Conservation (phyloP, 169 alveolate genomes). For the Plasmodium inui region DNA sequence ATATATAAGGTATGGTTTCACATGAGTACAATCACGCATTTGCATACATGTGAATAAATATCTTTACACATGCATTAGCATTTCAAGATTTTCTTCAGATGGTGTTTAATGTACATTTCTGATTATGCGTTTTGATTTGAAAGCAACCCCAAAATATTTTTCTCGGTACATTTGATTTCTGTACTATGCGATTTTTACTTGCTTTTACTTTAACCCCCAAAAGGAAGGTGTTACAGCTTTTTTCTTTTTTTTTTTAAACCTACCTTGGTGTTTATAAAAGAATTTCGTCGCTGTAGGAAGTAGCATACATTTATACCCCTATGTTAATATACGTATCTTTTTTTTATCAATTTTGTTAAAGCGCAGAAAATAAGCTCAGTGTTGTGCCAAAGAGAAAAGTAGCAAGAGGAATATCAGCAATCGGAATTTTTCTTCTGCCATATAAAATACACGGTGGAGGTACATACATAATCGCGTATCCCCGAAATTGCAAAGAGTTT, state of each 20-base stretch:
- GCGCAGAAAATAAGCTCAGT: not conserved
- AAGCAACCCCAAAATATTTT: not conserved
- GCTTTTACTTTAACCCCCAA: not conserved
- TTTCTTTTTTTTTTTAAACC: not conserved
- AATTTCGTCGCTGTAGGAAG: not conserved
- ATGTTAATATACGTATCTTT: not conserved
- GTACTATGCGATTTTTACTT: not conserved
- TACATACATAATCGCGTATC: not conserved
- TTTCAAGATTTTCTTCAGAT: not conserved
- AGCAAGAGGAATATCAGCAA: not conserved
- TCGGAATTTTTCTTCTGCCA: not conserved
- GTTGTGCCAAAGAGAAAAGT: not conserved
- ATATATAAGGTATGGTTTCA: not conserved
- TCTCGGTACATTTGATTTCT: not conserved
- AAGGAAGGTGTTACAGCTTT: not conserved
- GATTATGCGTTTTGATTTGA: not conserved
- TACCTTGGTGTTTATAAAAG: not conserved
- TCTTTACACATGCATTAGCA: not conserved
- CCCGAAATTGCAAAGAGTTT: not conserved
- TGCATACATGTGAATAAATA: not conserved
- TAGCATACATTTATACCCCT: not conserved
- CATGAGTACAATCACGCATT: not conserved
- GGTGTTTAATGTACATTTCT: not conserved
- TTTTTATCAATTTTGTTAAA: not conserved
- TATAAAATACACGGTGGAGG: not conserved